A percentile compares a stretch with the other conserved stretches of the same genome.
phyloP scores from a whole-genome alignment of 805 yeast genomes.

The Saccharomycopsis fibuligera region DNA sequence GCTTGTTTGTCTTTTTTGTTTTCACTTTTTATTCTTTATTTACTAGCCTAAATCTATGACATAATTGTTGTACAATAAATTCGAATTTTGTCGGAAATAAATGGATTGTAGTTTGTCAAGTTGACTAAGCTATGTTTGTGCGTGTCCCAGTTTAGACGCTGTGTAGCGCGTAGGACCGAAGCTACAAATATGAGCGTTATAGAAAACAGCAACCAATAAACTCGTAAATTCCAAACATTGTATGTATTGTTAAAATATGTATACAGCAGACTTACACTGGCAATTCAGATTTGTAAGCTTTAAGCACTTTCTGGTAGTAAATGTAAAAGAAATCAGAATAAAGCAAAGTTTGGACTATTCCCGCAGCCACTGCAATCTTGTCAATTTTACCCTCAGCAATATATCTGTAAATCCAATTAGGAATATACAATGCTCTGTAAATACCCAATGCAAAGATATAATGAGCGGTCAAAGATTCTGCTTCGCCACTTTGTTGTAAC shows the following conservation, averaged over 20 bases:
- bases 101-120: no score
- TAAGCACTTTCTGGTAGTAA: slow-evolving; percentile 75
- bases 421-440: slow-evolving; percentile 84
- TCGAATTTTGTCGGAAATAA: no score
- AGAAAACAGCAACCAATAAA: no score
- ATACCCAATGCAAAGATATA: slow-evolving; percentile 90
- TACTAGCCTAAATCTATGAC: no score
- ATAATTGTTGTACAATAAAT: no score
- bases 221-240: no score
- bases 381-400: slow-evolving; percentile 56
- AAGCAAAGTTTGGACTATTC: slow-evolving; percentile 75
- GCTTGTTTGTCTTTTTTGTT: no score
- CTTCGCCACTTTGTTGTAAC: slow-evolving; percentile 83
- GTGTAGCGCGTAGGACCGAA: no score
- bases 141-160: no score
- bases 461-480: slow-evolving; percentile 81
- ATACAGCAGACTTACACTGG: slow-evolving; percentile 52
- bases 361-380: slow-evolving; percentile 66
- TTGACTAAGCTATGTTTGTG: no score
- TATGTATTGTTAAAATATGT: no score
- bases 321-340: slow-evolving; percentile 95
- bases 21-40: background rate
- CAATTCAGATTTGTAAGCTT: slow-evolving; percentile 69
- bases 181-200: no score
- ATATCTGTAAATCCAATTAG: slow-evolving; percentile 93